Evolutionary conservation across 257 asterid species (phyloP).

Genomic region (Gentiana straminea): DNA sequence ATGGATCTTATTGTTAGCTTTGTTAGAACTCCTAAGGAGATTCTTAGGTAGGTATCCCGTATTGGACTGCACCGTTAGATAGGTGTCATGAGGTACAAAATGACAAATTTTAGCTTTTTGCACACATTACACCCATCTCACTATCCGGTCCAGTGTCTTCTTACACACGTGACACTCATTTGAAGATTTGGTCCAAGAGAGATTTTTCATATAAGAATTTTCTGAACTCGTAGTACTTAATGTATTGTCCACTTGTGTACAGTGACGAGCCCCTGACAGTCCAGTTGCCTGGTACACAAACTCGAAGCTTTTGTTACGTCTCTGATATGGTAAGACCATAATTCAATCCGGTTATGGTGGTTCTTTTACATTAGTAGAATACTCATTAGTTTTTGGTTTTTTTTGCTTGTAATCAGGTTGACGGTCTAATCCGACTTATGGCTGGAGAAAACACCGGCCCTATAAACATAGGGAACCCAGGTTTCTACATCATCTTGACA

Average conservation of each 20-base stretch:
- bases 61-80: too few relatives aligned
- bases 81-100: too few relatives aligned
- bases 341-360: neutral
- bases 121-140: too few relatives aligned
- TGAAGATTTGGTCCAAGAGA: too few relatives aligned
- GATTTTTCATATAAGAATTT: too few relatives aligned
- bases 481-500: conserved; percentile 13
- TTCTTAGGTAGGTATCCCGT: too few relatives aligned
- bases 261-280: conserved; percentile 92
- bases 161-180: too few relatives aligned
- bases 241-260: conserved; percentile 10
- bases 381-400: conserved; percentile 5
- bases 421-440: conserved; percentile 88
- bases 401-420: conserved; percentile 33
- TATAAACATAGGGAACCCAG: conserved; percentile 95
- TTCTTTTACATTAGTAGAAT: neutral
- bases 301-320: conserved; percentile 93
- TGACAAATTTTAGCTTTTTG: too few relatives aligned
- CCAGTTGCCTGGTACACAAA: conserved; percentile 96
- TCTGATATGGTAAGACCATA: conserved; percentile 66
- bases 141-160: too few relatives aligned
- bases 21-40: too few relatives aligned
- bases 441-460: conserved; percentile 85
- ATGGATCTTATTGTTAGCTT: too few relatives aligned
- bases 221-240: too few relatives aligned